Evolutionary conservation across 495 filamentous ascomycete genomes (phyloP), one percentile per base, ranked within the genome.

Genomic region (Xylaria acuta): DNA sequence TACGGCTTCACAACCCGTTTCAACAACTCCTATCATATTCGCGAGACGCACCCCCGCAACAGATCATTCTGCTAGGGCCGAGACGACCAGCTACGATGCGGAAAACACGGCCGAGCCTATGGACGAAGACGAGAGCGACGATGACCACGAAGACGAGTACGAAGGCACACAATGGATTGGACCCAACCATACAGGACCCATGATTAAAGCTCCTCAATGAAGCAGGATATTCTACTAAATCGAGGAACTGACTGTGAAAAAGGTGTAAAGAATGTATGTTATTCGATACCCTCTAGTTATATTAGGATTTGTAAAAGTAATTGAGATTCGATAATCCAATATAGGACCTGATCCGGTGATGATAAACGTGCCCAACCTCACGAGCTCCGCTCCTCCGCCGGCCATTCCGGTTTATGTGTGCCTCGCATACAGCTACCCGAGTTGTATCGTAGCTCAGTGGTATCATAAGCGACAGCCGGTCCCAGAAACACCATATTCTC

Each of bases 401-500:
- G 77, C 77, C 77, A 79, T 34, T 71, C 77, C 20, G 77, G 64
- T 45, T 73, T 66, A 40, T 79, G 73, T 25, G 71, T 77, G n/a
- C 77, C 77, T 67, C 75, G 68, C 54, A 79, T 72, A 49, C 77
- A 79, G 59, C 77, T 79, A 20, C 77, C 77, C 11, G 32, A 64
- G 32, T 79, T 60, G 25, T 79, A 79, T 41, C 54, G 63, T 25
- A 79, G 18, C 63, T 73, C 74, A 0, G 75, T 79, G 34, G 68
- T 78, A 18, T 74, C 74, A 58, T 79, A 79, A 45, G 74, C 73
- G 25, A 74, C 74, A 5, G 74, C 77, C 14, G 77, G 77, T 16
- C 75, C 77, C 32, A 79, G 67, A 64, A 79, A 77, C 25, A 64
- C 63, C 74, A 77, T 77, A 6, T 79, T 72, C 56, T 77, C 77